These are phyloP conservation scores for Abortiporus biennis DNA, from an alignment of 1,284 basidiomycete species.

Conservation along the genomic window DNA sequence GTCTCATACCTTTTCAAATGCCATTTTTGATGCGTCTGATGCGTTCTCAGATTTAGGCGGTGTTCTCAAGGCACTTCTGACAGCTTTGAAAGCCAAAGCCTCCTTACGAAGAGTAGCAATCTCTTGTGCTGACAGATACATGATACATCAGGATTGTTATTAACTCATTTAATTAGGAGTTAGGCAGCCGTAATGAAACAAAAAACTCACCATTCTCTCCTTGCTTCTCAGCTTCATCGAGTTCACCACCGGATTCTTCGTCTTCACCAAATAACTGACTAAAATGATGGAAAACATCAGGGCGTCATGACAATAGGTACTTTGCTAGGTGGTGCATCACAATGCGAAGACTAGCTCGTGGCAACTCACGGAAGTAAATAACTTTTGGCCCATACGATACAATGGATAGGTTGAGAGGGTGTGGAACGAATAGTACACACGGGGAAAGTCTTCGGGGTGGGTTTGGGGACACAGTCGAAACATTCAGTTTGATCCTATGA, in stretches of 20 bases:
- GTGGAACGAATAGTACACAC: slow-evolving; percentile 99
- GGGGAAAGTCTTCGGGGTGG: slow-evolving; percentile 90
- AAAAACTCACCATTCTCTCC: slow-evolving; percentile 74
- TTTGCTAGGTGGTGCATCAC: no score
- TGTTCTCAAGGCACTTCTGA: slow-evolving; percentile 61
- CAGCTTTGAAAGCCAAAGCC: slow-evolving; percentile 80
- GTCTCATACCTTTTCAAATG: slow-evolving; percentile 88
- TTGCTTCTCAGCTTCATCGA: slow-evolving; percentile 82
- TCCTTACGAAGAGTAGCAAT: slow-evolving; percentile 88
- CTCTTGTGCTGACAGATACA: slow-evolving; percentile 75
- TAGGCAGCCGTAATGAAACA: no score
- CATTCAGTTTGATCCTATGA: slow-evolving; percentile 79
- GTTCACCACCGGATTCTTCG: slow-evolving; percentile 70
- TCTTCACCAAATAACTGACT: slow-evolving; percentile 96
- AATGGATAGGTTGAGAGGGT: slow-evolving; percentile 96
- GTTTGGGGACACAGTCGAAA: slow-evolving; percentile 89
- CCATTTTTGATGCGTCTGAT: slow-evolving; percentile 58
- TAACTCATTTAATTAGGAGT: no score
- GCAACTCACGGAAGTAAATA: slow-evolving; percentile 86
- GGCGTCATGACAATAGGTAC: background rate
- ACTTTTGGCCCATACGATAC: slow-evolving; percentile 98
- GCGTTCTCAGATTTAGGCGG: slow-evolving; percentile 24
- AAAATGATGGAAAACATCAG: slow-evolving; percentile 5
- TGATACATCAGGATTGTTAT: background rate
- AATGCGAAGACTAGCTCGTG: slow-evolving; percentile 5